These are phyloP conservation scores for Penicillium bovifimosum DNA, from an alignment of 495 filamentous ascomycete species.

Conservation along the genomic window DNA sequence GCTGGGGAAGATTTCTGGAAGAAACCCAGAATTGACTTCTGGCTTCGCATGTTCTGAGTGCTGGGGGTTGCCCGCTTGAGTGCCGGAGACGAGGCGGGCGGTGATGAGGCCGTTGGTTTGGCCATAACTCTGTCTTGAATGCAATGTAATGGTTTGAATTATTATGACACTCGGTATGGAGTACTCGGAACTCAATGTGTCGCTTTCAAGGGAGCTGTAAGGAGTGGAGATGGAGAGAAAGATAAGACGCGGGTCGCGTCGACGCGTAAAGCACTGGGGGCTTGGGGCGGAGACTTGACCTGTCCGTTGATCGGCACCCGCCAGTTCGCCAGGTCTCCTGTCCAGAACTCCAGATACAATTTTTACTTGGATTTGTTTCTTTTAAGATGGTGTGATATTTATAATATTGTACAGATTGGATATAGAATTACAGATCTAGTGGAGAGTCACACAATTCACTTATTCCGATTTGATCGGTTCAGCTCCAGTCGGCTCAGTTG, in stretches of 20 bases:
- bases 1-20: slow-evolving; percentile 63
- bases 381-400: background rate
- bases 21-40: slow-evolving; percentile 80
- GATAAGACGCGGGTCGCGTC: slow-evolving; percentile 32
- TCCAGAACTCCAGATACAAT: background rate
- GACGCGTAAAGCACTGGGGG: slow-evolving; percentile 39
- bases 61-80: slow-evolving; percentile 44
- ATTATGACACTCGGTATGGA: background rate
- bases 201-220: background rate
- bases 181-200: slow-evolving; percentile 1
- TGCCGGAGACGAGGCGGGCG: slow-evolving; percentile 31
- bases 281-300: slow-evolving; percentile 13
- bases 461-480: slow-evolving; percentile 6
- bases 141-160: background rate
- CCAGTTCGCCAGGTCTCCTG: background rate
- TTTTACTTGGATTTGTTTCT: background rate
- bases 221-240: slow-evolving; percentile 1
- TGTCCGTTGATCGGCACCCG: slow-evolving; percentile 2
- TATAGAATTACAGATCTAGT: slow-evolving; percentile 19
- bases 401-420: slow-evolving; percentile 17
- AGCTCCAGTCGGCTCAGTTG: slow-evolving; percentile 2
- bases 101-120: slow-evolving; percentile 34
- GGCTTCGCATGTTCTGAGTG: slow-evolving; percentile 57
- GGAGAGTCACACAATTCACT: slow-evolving; percentile 9
- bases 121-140: slow-evolving; percentile 24